Base-by-base conservation (phyloP, 2,329 filamentous ascomycete species). In the Phyllosticta ampelicida region DNA sequence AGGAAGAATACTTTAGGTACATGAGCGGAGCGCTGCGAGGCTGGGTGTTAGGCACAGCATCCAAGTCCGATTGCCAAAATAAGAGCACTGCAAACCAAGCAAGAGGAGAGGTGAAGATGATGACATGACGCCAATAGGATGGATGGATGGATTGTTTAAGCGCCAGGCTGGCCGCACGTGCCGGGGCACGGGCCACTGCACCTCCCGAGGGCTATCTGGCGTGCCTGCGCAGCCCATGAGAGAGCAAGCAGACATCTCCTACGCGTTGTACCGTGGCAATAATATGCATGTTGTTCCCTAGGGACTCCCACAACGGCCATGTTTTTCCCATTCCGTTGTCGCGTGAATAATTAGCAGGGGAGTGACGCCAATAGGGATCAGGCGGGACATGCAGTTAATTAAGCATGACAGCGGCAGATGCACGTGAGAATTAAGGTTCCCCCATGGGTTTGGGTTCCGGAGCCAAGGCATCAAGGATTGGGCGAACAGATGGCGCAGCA, bases 1-100 rank as follows among this genome's bases (percentile, higher is more conserved):
- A 80, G 78, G 67, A 74, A 74, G 63, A 75, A 71, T 48, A 23
- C 51, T 51, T 18, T 10, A 51, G 19, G 21, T 23, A 19, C 11
- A 18, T 51, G 44, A 51, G 49, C 49, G 23, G 23, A 8, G 23
- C 23, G 23, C 23, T 4, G 23, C 23, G 23, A 26, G 23, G 23
- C 23, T 26, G 23, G 23, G 23, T 8, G 23, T 8, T 8, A 44
- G 36, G 16, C n/a, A 18, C 16, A 16, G 36, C 6, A 16, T 44
- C 36, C 6, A 16, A 8, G 6, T 44, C 16, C 36, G n/a, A 44
- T 44, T n/a, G n/a, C 29, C 29, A 36, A 36, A 36, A 36, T n/a
- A 44, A n/a, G n/a, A 44, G 16, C 36, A 26, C 23, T 26, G 23
- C 23, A 26, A 26, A 26, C 23, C 23, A 26, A 26, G 23, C 23